A percentile compares a stretch with the other conserved stretches of the same genome.
Evolutionary conservation across 2,329 filamentous ascomycete genomes (phyloP).

Genomic region (Fusarium scirpi): DNA sequence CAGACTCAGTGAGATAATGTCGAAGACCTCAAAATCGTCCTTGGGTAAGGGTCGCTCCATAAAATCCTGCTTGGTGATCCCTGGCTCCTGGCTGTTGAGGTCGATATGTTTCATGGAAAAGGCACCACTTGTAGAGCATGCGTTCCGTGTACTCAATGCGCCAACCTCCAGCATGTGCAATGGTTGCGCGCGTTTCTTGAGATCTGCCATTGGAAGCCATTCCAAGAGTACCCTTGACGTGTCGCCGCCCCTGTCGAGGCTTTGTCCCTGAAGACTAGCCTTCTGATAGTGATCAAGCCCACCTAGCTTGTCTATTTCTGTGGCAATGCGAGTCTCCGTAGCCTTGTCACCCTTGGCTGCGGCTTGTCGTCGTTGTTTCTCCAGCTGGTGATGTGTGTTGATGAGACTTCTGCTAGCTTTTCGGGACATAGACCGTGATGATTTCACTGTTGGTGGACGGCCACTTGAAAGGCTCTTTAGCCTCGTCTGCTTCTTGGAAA

Average conservation of each 20-base stretch:
- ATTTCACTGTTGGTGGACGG: conserved; percentile 67
- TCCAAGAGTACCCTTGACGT: conserved; percentile 73
- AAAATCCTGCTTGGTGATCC: conserved; percentile 91
- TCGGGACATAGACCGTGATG: conserved; percentile 69
- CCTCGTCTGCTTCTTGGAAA: conserved; percentile 58
- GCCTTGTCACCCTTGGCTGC: conserved; percentile 62
- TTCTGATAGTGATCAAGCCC: conserved; percentile 74
- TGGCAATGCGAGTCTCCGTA: conserved; percentile 59
- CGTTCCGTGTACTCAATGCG: conserved; percentile 85
- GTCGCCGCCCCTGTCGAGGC: conserved; percentile 74
- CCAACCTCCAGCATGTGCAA: conserved; percentile 88
- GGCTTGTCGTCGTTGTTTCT: conserved; percentile 71
- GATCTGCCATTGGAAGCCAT: conserved; percentile 62
- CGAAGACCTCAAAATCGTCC: conserved; percentile 74
- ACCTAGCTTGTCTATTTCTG: conserved; percentile 68
- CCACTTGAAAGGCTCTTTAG: conserved; percentile 61
- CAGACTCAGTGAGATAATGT: conserved; percentile 90
- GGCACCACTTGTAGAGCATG: conserved; percentile 77
- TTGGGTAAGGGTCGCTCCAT: conserved; percentile 85
- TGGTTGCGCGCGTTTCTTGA: conserved; percentile 43
- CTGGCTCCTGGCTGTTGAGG: conserved; percentile 84
- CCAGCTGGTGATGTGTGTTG: conserved; percentile 73
- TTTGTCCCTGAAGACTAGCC: conserved; percentile 76
- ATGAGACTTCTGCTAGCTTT: conserved; percentile 74
- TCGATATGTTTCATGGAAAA: conserved; percentile 89